Base-by-base conservation (phyloP, 225 moss, liverwort and hornwort species). In the Ulota crispa region DNA sequence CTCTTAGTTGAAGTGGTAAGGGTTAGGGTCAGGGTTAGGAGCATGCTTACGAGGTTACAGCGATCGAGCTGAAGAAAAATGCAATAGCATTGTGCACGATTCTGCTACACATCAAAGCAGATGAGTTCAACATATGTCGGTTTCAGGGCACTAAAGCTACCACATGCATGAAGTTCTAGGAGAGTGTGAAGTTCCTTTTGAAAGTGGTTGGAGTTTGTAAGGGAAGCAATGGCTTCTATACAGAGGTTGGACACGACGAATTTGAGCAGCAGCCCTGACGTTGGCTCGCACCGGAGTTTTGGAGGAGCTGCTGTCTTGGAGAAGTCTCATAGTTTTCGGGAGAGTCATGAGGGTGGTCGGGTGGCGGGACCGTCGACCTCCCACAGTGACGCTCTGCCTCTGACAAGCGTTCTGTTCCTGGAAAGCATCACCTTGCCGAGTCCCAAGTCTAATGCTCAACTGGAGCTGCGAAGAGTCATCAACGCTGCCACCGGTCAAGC, bases 321-420 rank as follows among this genome's bases (percentile, higher is more conserved):
- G 4, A 91, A 91, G 88, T 88, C 90, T 86, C 88, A 84, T 37
- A 88, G 83, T 78, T 86, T 88, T n/a, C 90, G 90, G 50, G 88
- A 91, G 78, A 78, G 80, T 60, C 86, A 91, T 47, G 90, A 90
- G 37, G 84, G 88, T 54, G 82, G 88, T 54, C 87, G 89, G 59
- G 80, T 83, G 32, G 68, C 82, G 47, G 84, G 85, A 70, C 70
- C 87, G 37, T 87, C 87, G 74, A 62, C 57, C 34, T 81, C 80
- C 24, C 83, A 88, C 41, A 63, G 78, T 54, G 86, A 91, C 55
- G 86, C 64, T 76, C 75, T 45, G 42, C 76, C 86, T 43, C 78
- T 88, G 23, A 42, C 88, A 52, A 90, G 84, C 66, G 79, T 79
- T 19, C 83, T 86, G 15, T 81, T 75, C 63, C 61, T 90, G 34